Evolutionary conservation across 2,329 filamentous ascomycete species (phyloP), one percentile per base, ranked within the genome.

Genomic region (Alternaria metachromatica): DNA sequence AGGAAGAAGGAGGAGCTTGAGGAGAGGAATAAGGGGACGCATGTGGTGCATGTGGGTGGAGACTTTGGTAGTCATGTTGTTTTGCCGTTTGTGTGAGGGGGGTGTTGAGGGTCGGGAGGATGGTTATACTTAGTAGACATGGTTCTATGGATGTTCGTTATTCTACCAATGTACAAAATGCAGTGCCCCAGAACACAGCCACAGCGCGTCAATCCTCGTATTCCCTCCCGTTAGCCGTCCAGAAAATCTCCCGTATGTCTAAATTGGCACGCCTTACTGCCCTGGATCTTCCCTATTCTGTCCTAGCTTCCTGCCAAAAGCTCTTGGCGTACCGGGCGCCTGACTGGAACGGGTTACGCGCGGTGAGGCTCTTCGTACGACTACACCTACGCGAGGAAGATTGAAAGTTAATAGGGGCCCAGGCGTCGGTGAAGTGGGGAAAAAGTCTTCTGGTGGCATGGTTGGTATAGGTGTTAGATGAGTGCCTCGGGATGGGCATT

Each of bases 11-110:
- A 46, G 13, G 59, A 61, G 33, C 18, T 58, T 18, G 58, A 60
- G 43, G 58, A 60, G 43, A 60, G 58, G 44, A 68, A 68, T 10
- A 64, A 62, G 21, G 66, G 60, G 3, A 57, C 18, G 44, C 66
- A 69, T 63, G 15, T 18, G 11, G 55, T 68, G 43, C 55, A 63
- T 57, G 8, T 63, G 25, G 66, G 64, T 20, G 66, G 61, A 4
- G 59, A 62, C 8, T 64, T 46, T 12, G 28, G 43, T 3, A 62
- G 60, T 44, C 48, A 62, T 33, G 53, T 62, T 26, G 58, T 62
- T 11, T 21, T 64, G 41, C 58, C 54, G 44, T 53, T 62, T 55
- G 59, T 61, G 12, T 45, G 44, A 25, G 20, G 20, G 15, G 43
- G 18, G 8, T 37, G 33, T 37, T 33, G 30, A 30, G 2, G 28